Evolutionary conservation across 495 filamentous ascomycete genomes (phyloP).

Genomic region (Cladorrhinum samala): DNA sequence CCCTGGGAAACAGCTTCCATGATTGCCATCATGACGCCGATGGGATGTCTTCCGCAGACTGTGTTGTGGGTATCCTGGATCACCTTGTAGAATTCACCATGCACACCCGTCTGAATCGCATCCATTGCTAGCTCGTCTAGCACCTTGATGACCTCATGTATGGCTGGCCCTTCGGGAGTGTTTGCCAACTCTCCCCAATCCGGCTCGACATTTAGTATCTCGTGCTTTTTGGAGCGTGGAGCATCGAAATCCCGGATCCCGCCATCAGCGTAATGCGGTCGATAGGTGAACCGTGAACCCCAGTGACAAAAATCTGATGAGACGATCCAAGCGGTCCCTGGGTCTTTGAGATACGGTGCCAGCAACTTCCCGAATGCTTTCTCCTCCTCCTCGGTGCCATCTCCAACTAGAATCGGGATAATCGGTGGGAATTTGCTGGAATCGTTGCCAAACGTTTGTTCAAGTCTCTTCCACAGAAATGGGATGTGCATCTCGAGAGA

Average conservation of each 20-base stretch:
- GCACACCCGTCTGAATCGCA: slow-evolving; percentile 67
- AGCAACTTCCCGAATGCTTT: slow-evolving; percentile 62
- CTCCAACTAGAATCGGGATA: slow-evolving; percentile 86
- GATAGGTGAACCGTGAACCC: slow-evolving; percentile 83
- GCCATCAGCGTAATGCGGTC: slow-evolving; percentile 19
- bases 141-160: slow-evolving; percentile 77
- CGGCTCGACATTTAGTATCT: slow-evolving; percentile 35
- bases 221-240: slow-evolving; percentile 44
- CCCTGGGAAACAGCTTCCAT: slow-evolving; percentile 54
- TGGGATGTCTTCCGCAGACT: slow-evolving; percentile 92
- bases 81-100: slow-evolving; percentile 60
- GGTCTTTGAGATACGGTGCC: slow-evolving; percentile 73
- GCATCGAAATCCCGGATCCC: slow-evolving; percentile 17
- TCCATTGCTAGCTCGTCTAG: slow-evolving; percentile 79
- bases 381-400: slow-evolving; percentile 59
- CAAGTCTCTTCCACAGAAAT: slow-evolving; percentile 81
- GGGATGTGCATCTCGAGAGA: slow-evolving; percentile 96
- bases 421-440: slow-evolving; percentile 59
- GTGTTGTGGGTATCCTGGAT: slow-evolving; percentile 77
- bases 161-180: slow-evolving; percentile 43
- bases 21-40: slow-evolving; percentile 88
- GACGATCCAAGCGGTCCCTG: slow-evolving; percentile 74
- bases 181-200: slow-evolving; percentile 29
- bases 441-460: slow-evolving; percentile 44
- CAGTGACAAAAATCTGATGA: slow-evolving; percentile 97